These are phyloP conservation scores for Kalmusia sp. DNA, from an alignment of 2,329 filamentous ascomycete genomes.

Conservation along the genomic window DNA sequence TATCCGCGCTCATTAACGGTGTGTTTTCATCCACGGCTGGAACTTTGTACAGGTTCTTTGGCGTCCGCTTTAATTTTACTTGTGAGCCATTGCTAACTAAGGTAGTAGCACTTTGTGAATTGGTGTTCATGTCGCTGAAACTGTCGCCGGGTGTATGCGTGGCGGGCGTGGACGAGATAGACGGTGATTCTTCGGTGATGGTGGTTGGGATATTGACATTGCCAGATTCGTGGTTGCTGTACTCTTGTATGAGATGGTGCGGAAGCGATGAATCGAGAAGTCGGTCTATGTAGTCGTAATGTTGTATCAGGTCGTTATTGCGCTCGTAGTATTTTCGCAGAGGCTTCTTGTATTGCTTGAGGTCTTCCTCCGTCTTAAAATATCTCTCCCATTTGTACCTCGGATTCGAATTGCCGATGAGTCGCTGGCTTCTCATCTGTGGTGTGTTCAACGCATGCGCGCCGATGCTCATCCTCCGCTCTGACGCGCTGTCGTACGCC, in stretches of 20 bases:
- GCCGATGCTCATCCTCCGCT: constrained; percentile 51
- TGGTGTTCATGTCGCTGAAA: constrained; percentile 22
- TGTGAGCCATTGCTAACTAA: constrained; percentile 43
- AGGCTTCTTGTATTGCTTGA: constrained; percentile 72
- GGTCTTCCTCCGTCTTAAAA: constrained; percentile 79
- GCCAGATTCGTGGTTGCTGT: constrained; percentile 68
- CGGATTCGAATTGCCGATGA: constrained; percentile 89
- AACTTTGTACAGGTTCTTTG: constrained; percentile 83
- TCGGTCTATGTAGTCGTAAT: constrained; percentile 92
- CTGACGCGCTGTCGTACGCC: constrained; percentile 42
- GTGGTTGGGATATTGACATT: constrained; percentile 72
- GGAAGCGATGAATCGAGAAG: constrained; percentile 91
- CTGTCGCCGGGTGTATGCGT: constrained; percentile 23
- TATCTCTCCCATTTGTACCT: constrained; percentile 86
- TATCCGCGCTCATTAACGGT: constrained; percentile 59
- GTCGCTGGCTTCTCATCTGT: constrained; percentile 79
- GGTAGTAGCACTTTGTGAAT: constrained; percentile 20
- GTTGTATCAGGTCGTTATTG: constrained; percentile 85
- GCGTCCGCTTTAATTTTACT: constrained; percentile 61
- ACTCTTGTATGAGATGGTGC: constrained; percentile 90
- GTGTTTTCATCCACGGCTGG: constrained; percentile 68
- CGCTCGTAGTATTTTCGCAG: constrained; percentile 88
- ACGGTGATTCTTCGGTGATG: constrained; percentile 70
- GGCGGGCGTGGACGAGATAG: constrained; percentile 23
- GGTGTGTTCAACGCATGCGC: constrained; percentile 59